Percentiles rank a stretch among this genome's conserved stretches.
phyloP scores from a whole-genome alignment of 352 stramenopile species.

The Phytophthora idaei region DNA sequence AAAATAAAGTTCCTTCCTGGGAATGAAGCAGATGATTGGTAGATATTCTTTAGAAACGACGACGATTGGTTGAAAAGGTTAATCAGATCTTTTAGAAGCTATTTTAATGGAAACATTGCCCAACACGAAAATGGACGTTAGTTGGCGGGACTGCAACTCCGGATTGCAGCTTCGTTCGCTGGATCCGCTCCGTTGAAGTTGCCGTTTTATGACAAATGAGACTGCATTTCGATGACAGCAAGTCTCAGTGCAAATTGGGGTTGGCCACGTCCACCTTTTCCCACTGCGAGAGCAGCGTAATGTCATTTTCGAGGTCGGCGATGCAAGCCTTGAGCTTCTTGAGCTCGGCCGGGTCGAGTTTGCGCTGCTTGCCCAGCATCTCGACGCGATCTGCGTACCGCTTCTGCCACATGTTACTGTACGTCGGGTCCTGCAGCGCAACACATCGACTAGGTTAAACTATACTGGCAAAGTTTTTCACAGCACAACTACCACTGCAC shows the following conservation, averaged over 20 bases:
- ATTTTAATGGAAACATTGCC: conserved; percentile 22
- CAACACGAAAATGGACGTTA: too few relatives aligned
- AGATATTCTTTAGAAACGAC: not conserved
- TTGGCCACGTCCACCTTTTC: conserved; percentile 41
- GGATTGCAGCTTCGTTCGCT: conserved; percentile 32
- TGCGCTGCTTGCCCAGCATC: conserved; percentile 56
- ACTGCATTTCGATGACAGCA: conserved; percentile 1
- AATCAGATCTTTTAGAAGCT: not conserved
- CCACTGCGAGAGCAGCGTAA: conserved; percentile 60
- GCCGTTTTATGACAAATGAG: not conserved
- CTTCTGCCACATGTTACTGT: conserved; percentile 86
- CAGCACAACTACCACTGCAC: not conserved
- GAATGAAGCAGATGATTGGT: conserved; percentile 14
- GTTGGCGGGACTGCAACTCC: not conserved
- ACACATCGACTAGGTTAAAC: not conserved
- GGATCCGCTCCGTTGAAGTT: not conserved
- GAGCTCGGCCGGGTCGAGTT: conserved; percentile 51
- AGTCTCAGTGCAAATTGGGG: conserved; percentile 14
- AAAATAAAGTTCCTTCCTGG: conserved; percentile 13
- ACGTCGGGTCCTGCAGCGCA: conserved; percentile 63
- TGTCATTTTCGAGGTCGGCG: conserved; percentile 62
- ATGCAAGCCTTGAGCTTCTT: conserved; percentile 53
- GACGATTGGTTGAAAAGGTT: too few relatives aligned
- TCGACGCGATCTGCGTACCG: conserved; percentile 56
- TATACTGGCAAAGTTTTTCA: not conserved